Base-by-base conservation (phyloP, 495 filamentous ascomycete species). In the Penicillium steckii region DNA sequence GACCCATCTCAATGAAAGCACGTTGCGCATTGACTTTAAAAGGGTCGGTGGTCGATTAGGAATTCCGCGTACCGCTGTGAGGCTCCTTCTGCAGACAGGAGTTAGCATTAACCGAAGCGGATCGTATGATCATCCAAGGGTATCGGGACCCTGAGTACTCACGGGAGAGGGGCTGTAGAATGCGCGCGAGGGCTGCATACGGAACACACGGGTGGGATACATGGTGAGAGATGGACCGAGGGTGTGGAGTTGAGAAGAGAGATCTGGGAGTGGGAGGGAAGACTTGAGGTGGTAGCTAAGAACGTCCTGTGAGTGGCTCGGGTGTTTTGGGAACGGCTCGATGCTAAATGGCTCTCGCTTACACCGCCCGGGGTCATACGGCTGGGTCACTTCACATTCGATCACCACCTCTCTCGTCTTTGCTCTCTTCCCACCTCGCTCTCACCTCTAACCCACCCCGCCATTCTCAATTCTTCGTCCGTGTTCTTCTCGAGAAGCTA, bases 101-200 rank as follows among this genome's bases (percentile, higher is more conserved):
- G 62, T 72, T 62, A 69, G 73, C 73, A 62, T 53, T 55, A 54
- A 61, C 63, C 56, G 53, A 60, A 62, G 41, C 59, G 40, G 45
- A 59, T 60, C 59, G 40, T 62, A 57, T 58, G 59, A 62, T 59
- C 56, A 24, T n/a, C 45, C 42, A 33, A 38, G 44, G 48, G 47
- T 37, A 25, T 32, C 35, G 33, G 49, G 64, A 43, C 18, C 25
- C 6, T 25, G 45, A 38, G 22, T 52, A 80, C 89, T 72, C 82
- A 97, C 94, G 56, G 93, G 93, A 68, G 91, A 67, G 64, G 90
- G 83, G 70, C 77, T 79, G 80, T 85, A 85, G 80, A 89, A 80
- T 62, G 82, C 79, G 68, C 77, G 73, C 30, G 77, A 70, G 47
- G 77, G 73, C 70, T 79, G 76, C 78, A 85, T 81, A 50, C 73